Percentiles rank a stretch among this genome's conserved stretches.
Conservation (phyloP, 2,329 filamentous ascomycete genomes). For the Samsoniella hepiali region DNA sequence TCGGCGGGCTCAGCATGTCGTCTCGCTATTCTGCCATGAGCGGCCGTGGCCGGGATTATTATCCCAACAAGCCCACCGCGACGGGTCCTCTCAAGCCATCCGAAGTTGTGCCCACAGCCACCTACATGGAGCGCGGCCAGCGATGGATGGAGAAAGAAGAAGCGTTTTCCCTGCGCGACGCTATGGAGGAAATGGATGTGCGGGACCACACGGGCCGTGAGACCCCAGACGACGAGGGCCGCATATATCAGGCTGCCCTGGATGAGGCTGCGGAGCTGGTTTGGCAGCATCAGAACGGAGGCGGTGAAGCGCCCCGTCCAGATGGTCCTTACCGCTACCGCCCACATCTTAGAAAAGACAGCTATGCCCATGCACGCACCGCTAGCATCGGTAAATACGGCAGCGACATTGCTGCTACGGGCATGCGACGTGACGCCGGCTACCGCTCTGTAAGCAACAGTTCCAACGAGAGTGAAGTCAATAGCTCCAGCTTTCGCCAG, state of each 20-base stretch:
- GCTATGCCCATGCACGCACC: constrained; percentile 65
- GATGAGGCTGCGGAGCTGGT: constrained; percentile 77
- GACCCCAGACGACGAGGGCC: constrained; percentile 52
- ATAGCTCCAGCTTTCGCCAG: constrained; percentile 29
- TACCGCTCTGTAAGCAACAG: constrained; percentile 50
- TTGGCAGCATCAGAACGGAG: constrained; percentile 67
- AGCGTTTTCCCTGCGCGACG: constrained; percentile 64
- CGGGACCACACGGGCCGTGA: constrained; percentile 35
- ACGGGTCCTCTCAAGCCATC: constrained; percentile 50
- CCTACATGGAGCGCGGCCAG: constrained; percentile 70
- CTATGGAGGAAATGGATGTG: constrained; percentile 70
- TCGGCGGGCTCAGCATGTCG: constrained; percentile 43
- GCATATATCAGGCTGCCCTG: constrained; percentile 67
- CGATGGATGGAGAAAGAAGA: constrained; percentile 82
- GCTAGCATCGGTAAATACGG: constrained; percentile 54
- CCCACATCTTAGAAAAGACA: constrained; percentile 66
- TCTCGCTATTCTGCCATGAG: constrained; percentile 49
- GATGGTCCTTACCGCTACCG: constrained; percentile 65
- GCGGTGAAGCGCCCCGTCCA: constrained; percentile 49
- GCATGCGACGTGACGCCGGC: constrained; percentile 41
- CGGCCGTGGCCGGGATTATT: constrained; percentile 50
- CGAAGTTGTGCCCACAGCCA: constrained; percentile 61
- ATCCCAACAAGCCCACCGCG: constrained; percentile 39
- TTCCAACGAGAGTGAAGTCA: constrained; percentile 47
- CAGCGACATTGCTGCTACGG: constrained; percentile 44